phyloP scores from a whole-genome alignment of 805 yeast genomes.

The Hagleromyces aurorensis region DNA sequence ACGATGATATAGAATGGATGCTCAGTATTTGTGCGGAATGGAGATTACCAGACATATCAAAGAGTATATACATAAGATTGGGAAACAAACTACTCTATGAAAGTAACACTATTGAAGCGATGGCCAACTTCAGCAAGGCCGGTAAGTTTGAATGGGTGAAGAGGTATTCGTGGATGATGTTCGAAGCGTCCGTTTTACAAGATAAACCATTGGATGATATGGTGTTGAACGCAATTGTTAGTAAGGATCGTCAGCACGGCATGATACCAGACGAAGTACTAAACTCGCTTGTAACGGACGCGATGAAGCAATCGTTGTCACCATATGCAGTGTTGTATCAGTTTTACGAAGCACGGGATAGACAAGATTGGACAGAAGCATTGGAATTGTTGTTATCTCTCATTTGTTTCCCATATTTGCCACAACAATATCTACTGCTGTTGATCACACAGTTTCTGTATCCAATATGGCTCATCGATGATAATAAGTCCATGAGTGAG shows the following conservation, averaged over 20 bases:
- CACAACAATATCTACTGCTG: constrained; percentile 22
- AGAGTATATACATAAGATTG: constrained; percentile 42
- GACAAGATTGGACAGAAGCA: constrained; percentile 22
- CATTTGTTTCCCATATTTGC: constrained; percentile 25
- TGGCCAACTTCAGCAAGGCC: constrained; percentile 55
- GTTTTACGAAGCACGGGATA: constrained; percentile 34
- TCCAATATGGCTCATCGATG: constrained; percentile 21
- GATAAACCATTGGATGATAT: constrained; percentile 51
- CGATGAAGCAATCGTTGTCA: constrained; percentile 58
- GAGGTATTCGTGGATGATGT: constrained; percentile 50
- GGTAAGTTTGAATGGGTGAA: constrained; percentile 46
- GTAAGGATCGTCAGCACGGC: constrained; percentile 11
- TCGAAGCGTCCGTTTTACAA: constrained; percentile 49
- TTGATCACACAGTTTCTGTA: constrained; percentile 23
- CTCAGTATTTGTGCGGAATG: constrained; percentile 64
- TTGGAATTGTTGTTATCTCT: constrained; percentile 17
- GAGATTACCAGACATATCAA: constrained; percentile 50
- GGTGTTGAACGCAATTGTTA: constrained; percentile 43
- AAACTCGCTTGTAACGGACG: constrained; percentile 38
- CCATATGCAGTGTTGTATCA: constrained; percentile 61
- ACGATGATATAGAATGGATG: constrained; percentile 77
- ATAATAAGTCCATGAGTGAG: constrained; percentile 17
- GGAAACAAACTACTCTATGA: constrained; percentile 44
- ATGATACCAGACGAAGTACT: constrained; percentile 24
- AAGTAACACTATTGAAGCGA: constrained; percentile 54